Evolutionary conservation across 352 stramenopile genomes (phyloP), one percentile per base, ranked within the genome.

Genomic region (Pythium phragmiticola): DNA sequence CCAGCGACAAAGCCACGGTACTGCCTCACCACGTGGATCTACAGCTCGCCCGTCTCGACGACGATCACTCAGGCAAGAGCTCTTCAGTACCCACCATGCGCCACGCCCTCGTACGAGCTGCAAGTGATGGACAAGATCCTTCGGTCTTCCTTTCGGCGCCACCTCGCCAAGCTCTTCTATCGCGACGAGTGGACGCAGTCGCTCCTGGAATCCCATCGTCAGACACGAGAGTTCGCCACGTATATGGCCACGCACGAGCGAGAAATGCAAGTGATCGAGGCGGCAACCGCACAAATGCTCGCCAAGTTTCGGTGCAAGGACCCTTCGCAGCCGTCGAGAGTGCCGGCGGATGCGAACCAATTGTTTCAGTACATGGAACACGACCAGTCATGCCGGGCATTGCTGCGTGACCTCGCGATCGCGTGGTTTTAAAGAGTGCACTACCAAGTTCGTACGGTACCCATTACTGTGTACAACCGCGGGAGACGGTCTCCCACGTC

Each of bases 1-100:
- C 82, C 80, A 33, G 60, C 78, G 7, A 61, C 13, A 11, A 73
- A 73, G 26, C 74, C 77, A 3, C 74, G 84, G 45, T 83, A 77
- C 45, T 86, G 78, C 53, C 75, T 93, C 21, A 89, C 82, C 14
- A 90, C 79, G 23, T 93, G 84, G 84, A 73, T 88, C 23, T 91
- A 93, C 62, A 68, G 76, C 46, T 63, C 39, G 9, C 68, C 17
- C 51, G 51, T 46, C 33, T 42, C 9, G 39, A 21, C 43, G 8
- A 48, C 57, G 23, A 30, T 30, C 26, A 13, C 17, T 4, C 14
- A 30, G 39, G 39, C 23, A 2, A 46, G 68, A 33, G 53, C 63
- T 2, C 11, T 7, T 3, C 67, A 61, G 42, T 63, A 70, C 37
- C 17, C 36, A 23, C 7, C 39, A 1, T n/a, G 16, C 16, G 21